Percentiles rank a stretch among this genome's conserved stretches.
Conservation (phyloP, 805 yeast genomes). For the Myxozyma nipponensis region DNA sequence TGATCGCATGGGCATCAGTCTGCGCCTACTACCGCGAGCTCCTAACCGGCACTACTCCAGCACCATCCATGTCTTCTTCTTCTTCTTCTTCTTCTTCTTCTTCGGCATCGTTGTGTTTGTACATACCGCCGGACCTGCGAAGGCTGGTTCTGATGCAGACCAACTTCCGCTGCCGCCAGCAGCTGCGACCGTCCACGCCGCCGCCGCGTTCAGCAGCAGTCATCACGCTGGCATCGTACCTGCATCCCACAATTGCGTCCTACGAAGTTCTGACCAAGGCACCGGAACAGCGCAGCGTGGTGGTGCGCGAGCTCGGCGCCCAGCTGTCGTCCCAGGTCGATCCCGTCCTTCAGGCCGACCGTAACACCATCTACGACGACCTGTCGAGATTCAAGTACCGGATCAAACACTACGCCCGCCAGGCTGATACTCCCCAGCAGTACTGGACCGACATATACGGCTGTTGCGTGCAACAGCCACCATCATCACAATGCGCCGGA, state of each 20-base stretch:
- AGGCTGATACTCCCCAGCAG: conserved; percentile 2
- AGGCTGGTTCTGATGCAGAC: conserved; percentile 2
- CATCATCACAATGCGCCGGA: background rate
- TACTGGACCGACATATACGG: conserved; percentile 21
- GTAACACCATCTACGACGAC: conserved; percentile 14
- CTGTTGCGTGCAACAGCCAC: background rate
- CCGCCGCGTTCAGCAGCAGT: conserved; percentile 12
- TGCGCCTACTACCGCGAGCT: conserved; percentile 20
- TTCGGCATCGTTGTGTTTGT: conserved; percentile 1
- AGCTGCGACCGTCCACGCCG: conserved; percentile 2
- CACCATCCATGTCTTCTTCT: conserved; percentile 2
- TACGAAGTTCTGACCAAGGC: conserved; percentile 21
- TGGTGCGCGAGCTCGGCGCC: conserved; percentile 21
- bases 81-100: background rate
- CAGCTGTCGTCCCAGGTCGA: conserved; percentile 8
- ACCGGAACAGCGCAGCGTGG: conserved; percentile 21
- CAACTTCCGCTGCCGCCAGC: conserved; percentile 19
- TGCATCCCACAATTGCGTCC: conserved; percentile 23
- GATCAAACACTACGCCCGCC: conserved; percentile 14
- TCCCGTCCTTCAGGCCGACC: background rate
- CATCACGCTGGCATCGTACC: conserved; percentile 15
- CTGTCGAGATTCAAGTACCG: conserved; percentile 20
- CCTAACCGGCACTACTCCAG: background rate
- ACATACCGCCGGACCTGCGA: conserved; percentile 7
- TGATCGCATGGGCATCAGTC: conserved; percentile 22